Evolutionary conservation across 2,329 filamentous ascomycete species (phyloP).

Genomic region (Cytospora paraplurivora): DNA sequence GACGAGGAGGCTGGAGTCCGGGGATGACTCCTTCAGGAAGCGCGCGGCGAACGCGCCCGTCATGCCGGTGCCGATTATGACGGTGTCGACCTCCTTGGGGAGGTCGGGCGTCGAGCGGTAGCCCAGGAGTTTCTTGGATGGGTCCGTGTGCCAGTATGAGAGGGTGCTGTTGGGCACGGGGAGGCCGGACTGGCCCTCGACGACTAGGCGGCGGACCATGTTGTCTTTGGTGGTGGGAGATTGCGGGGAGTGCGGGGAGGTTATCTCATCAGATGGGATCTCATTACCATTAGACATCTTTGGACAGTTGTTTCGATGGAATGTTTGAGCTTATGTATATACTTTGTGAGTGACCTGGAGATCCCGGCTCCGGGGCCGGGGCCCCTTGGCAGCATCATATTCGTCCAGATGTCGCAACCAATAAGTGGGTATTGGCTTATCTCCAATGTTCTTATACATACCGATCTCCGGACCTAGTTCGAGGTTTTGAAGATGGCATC

Average conservation of each 20-base stretch:
- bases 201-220: slow-evolving; percentile 32
- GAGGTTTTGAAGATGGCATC: not conserved
- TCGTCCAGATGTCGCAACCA: no score
- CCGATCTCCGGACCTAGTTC: not conserved
- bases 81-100: slow-evolving; percentile 64
- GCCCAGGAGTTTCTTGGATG: slow-evolving; percentile 64
- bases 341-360: not conserved
- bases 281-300: not conserved
- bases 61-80: slow-evolving; percentile 76
- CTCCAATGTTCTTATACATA: not conserved
- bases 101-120: slow-evolving; percentile 67
- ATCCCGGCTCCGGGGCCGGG: not conserved
- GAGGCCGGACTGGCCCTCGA: slow-evolving; percentile 51
- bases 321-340: not conserved
- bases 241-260: not conserved
- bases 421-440: not conserved
- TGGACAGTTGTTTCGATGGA: not conserved
- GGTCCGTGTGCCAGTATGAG: slow-evolving; percentile 75
- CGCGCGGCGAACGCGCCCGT: slow-evolving; percentile 73
- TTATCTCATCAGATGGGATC: not conserved
- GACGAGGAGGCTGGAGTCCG: slow-evolving; percentile 63
- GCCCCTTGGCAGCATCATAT: not conserved
- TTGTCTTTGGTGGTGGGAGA: not conserved
- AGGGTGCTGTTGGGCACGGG: slow-evolving; percentile 62
- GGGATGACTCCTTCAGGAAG: slow-evolving; percentile 53